These are phyloP conservation scores for Hura crepitans DNA, from an alignment of 441 rosid species.

Conservation along the genomic window DNA sequence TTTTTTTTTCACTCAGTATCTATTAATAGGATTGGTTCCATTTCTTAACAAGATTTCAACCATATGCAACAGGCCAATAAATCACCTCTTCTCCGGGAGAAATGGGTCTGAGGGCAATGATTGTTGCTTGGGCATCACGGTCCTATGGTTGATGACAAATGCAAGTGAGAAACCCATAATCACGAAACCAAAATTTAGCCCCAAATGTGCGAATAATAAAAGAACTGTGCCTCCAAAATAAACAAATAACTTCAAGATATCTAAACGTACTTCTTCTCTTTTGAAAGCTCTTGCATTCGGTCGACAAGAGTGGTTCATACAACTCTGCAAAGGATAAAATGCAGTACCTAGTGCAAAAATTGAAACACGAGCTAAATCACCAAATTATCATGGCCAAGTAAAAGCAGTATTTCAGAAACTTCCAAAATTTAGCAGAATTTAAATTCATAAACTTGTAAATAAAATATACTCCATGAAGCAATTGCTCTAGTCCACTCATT, in stretches of 20 bases:
- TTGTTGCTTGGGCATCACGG: constrained; percentile 78
- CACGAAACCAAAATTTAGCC: not conserved
- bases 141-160: constrained; percentile 41
- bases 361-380: not conserved
- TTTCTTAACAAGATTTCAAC: not conserved
- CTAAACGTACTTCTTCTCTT: constrained; percentile 63
- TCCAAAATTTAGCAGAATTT: not conserved
- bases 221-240: not conserved
- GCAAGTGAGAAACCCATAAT: not conserved
- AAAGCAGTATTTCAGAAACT: not conserved
- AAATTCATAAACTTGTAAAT: not conserved
- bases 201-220: not conserved
- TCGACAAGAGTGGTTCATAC: constrained; percentile 84
- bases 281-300: constrained; percentile 90
- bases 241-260: not conserved
- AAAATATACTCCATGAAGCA: not conserved
- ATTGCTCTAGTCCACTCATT: not conserved
- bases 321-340: constrained; percentile 86
- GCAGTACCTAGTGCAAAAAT: constrained; percentile 55
- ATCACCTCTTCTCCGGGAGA: constrained; percentile 72
- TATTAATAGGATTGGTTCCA: not conserved
- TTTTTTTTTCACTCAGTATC: no score
- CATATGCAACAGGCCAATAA: not conserved
- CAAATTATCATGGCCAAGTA: not conserved
- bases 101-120: constrained; percentile 56